Conservation (phyloP, 2,329 filamentous ascomycete species). For the Aspergillus hiratsukae region DNA sequence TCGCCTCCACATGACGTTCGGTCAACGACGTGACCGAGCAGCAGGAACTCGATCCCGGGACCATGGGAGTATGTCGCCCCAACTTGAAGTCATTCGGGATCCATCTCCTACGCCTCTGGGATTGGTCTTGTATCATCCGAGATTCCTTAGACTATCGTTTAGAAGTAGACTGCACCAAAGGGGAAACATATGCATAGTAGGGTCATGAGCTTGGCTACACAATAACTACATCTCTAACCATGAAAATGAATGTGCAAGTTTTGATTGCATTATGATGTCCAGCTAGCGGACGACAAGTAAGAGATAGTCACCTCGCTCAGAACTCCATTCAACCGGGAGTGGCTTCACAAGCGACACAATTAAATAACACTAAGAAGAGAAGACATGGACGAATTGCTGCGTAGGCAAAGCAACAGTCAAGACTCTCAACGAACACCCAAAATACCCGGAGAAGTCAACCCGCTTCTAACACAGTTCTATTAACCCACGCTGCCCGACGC, state of each 20-base stretch:
- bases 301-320: conserved; percentile 1
- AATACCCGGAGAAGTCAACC: conserved; percentile 6
- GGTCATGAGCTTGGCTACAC: no score
- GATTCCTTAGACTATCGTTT: neutral
- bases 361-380: conserved; percentile 6
- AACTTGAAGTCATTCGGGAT: neutral
- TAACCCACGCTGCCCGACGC: conserved; percentile 3
- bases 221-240: no score
- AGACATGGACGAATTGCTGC: neutral
- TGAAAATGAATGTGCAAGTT: neutral
- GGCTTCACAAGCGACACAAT: conserved; percentile 2
- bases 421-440: conserved; percentile 1
- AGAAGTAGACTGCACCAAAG: neutral
- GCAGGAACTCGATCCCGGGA: conserved; percentile 16
- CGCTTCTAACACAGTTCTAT: conserved; percentile 15
- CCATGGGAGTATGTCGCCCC: neutral
- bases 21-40: conserved; percentile 10
- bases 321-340: conserved; percentile 1
- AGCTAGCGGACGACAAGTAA: neutral
- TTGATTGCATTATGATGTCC: neutral
- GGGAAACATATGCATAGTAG: no score
- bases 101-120: neutral
- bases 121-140: neutral
- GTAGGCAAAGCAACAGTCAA: conserved; percentile 4
- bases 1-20: conserved; percentile 18